Evolutionary conservation across 2,329 filamentous ascomycete species (phyloP), one percentile per base, ranked within the genome.

Genomic region (Emergomyces pasteurianus): DNA sequence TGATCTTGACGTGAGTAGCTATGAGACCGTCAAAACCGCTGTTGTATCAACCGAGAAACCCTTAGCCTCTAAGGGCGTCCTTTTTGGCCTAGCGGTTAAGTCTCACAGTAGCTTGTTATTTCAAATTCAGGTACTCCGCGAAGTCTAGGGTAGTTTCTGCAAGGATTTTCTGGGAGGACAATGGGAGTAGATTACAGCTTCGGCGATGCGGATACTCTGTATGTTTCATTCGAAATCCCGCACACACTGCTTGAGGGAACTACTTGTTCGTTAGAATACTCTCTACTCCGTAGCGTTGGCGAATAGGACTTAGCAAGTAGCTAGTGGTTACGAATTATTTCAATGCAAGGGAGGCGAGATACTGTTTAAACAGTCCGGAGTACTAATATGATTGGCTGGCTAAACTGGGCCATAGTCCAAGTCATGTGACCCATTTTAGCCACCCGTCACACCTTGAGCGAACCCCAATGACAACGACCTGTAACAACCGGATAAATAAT

Each of bases 181-280:
- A n/a, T 38, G 26, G n/a, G n/a, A n/a, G 26, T 52, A 59, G 36
- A 36, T 14, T 36, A 42, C 47, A 42, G 74, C 74, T 71, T 87
- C 87, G 18, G 85, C 83, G 46, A 72, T 64, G 38, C 73, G 75
- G 65, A 88, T 85, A 55, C 80, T 83, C 70, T 86, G 77, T 18
- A 85, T 76, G 67, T 88, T 88, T 47, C 84, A 84, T 63, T 81
- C 75, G 65, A 82, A 86, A 68, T 86, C 84, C 16, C 86, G 77
- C 53, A 80, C 67, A 65, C 66, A 69, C 57, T 66, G 65, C 50
- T 65, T 65, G 31, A 66, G 63, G 55, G 58, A 49, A 47, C 59
- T 58, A 58, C n/a, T 28, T 18, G 10, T n/a, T 12, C 7, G 43
- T 58, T 58, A 58, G 57, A 12, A 49, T n/a, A n/a, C n/a, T n/a